Percentiles rank a stretch among this genome's conserved stretches.
Evolutionary conservation across 768 basidiomycete genomes (phyloP).

Genomic region (Galerina marginata): DNA sequence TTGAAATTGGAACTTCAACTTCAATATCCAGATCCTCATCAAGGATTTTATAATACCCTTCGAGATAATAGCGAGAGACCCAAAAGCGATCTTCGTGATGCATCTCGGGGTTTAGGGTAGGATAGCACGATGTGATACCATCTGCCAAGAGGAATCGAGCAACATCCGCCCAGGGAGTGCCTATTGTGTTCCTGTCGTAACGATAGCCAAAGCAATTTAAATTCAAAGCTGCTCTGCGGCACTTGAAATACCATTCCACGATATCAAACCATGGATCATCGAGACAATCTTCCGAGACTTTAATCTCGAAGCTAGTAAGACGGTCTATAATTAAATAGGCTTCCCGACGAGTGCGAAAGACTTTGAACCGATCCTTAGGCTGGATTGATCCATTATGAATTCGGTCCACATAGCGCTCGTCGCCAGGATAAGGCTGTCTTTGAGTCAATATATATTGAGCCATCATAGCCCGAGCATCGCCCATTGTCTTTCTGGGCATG

Average conservation of each 20-base stretch:
- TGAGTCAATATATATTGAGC: background rate
- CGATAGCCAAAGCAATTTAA: no score
- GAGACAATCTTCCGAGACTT: background rate
- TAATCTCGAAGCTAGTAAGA: background rate
- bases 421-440: slow-evolving; percentile 1
- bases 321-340: background rate
- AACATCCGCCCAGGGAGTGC: no score
- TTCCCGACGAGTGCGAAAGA: background rate
- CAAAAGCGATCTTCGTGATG: background rate
- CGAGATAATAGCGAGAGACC: background rate
- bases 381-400: no score
- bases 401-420: background rate
- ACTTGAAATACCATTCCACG: background rate
- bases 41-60: background rate
- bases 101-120: background rate
- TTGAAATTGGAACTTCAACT: background rate
- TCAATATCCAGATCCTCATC: background rate
- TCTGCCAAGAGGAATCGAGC: background rate
- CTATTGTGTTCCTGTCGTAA: no score
- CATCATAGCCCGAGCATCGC: background rate
- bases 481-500: background rate
- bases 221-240: background rate
- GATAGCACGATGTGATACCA: background rate
- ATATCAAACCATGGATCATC: slow-evolving; percentile 6
- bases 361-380: background rate